phyloP scores from a whole-genome alignment of 495 filamentous ascomycete genomes.

The Aspergillus panamensis region DNA sequence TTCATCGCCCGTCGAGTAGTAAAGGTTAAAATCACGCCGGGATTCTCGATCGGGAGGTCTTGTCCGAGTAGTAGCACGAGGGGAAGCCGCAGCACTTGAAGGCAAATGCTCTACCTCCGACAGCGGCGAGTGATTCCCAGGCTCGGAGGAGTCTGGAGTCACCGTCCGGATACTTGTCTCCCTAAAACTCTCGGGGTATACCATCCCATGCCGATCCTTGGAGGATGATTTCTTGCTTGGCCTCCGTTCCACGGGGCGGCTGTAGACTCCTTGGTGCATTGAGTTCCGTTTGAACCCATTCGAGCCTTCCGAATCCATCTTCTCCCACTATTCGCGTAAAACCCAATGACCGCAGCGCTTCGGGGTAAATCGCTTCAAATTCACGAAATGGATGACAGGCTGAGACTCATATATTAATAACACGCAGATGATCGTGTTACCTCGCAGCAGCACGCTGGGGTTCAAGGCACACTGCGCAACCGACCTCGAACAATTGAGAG shows the following conservation, averaged over 20 bases:
- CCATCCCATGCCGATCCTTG: conserved; percentile 50
- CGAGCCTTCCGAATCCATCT: conserved; percentile 46
- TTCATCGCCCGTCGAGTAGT: conserved; percentile 34
- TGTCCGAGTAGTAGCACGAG: conserved; percentile 38
- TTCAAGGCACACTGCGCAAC: conserved; percentile 31
- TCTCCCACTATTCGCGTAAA: conserved; percentile 19
- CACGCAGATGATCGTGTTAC: conserved; percentile 22
- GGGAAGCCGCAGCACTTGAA: conserved; percentile 39
- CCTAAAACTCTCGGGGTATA: conserved; percentile 51
- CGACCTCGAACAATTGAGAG: conserved; percentile 36
- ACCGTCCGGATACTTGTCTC: conserved; percentile 47
- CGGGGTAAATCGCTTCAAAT: conserved; percentile 23
- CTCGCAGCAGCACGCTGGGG: conserved; percentile 28
- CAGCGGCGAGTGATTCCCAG: conserved; percentile 37
- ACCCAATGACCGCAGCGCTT: conserved; percentile 21
- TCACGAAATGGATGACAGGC: conserved; percentile 17
- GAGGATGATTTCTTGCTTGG: conserved; percentile 54
- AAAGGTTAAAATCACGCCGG: conserved; percentile 30
- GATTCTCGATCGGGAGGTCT: conserved; percentile 30
- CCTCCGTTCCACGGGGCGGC: conserved; percentile 46
- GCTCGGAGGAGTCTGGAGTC: conserved; percentile 44
- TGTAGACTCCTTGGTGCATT: conserved; percentile 41
- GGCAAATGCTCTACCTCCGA: conserved; percentile 40
- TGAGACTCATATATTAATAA: conserved; percentile 18
- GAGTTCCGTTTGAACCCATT: conserved; percentile 45